phyloP scores from a whole-genome alignment of 2,329 filamentous ascomycete genomes.

The Exophiala alcalophila region DNA sequence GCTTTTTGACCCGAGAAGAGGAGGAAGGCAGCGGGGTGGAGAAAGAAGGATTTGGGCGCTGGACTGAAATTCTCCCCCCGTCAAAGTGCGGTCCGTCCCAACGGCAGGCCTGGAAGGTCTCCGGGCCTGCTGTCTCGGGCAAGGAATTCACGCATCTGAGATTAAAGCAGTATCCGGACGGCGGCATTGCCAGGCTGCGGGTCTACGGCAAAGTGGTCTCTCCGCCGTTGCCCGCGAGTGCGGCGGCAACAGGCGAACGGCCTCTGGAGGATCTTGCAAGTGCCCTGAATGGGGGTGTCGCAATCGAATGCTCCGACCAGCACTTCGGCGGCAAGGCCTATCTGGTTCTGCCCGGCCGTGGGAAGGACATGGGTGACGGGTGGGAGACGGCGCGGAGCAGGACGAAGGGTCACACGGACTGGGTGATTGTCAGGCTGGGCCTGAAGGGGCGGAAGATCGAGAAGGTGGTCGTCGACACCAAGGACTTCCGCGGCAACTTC shows the following conservation, averaged over 20 bases:
- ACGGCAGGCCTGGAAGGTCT: constrained; percentile 43
- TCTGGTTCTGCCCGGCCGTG: constrained; percentile 42
- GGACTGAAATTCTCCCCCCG: constrained; percentile 41
- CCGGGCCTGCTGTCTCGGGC: constrained; percentile 23
- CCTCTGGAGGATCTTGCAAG: constrained; percentile 41
- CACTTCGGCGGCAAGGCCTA: constrained; percentile 43
- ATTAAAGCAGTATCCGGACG: constrained; percentile 47
- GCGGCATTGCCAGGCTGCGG: constrained; percentile 43
- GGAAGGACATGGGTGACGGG: constrained; percentile 46
- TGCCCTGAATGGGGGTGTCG: constrained; percentile 41
- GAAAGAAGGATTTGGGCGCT: constrained; percentile 35
- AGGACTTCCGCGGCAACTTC: constrained; percentile 47
- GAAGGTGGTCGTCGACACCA: constrained; percentile 44
- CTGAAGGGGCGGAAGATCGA: constrained; percentile 37
- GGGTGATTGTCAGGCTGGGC: constrained; percentile 42
- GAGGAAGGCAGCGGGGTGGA: constrained; percentile 34
- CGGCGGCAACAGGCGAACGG: constrained; percentile 13
- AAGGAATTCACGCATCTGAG: constrained; percentile 44
- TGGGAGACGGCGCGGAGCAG: constrained; percentile 45
- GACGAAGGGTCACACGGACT: constrained; percentile 41
- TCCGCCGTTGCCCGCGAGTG: constrained; percentile 28
- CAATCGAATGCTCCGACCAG: constrained; percentile 41
- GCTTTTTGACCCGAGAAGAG: constrained; percentile 30
- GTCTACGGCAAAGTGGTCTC: constrained; percentile 45
- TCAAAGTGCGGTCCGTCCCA: constrained; percentile 42